A percentile compares a stretch with the other conserved stretches of the same genome.
Evolutionary conservation across 306 rosid species (phyloP).

Genomic region (Cicer chorassanicum): DNA sequence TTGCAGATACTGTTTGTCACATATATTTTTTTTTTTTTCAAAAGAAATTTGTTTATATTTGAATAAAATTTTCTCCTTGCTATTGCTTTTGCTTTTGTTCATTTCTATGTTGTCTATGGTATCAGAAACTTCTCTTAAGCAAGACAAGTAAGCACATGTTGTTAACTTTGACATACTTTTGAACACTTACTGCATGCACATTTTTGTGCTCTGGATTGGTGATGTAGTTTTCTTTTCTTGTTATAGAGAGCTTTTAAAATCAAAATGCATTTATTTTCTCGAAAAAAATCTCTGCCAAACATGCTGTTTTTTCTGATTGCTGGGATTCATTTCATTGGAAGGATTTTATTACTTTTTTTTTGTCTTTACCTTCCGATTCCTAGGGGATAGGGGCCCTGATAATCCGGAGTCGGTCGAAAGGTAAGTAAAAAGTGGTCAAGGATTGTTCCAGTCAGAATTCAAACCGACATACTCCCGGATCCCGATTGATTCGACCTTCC

Average conservation of each 20-base stretch:
- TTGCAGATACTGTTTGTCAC: constrained; percentile 32
- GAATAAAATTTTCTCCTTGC: background rate
- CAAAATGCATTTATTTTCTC: background rate
- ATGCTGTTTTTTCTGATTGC: constrained; percentile 5
- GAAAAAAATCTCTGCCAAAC: too few species aligned
- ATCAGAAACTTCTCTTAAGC: constrained; percentile 15
- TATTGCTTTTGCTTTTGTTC: background rate
- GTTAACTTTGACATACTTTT: background rate
- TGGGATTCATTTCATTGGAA: constrained; percentile 16
- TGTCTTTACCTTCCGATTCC: too few species aligned
- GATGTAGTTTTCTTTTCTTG: constrained; percentile 9
- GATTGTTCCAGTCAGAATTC: too few species aligned
- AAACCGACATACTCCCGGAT: too few species aligned
- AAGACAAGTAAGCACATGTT: background rate
- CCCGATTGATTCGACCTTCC: too few species aligned
- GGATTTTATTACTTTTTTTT: background rate
- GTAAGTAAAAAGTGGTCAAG: too few species aligned
- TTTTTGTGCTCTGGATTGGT: constrained; percentile 5
- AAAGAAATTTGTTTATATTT: background rate
- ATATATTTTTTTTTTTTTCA: background rate
- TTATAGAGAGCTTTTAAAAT: background rate
- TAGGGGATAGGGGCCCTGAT: too few species aligned
- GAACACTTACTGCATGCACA: background rate
- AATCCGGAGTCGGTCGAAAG: too few species aligned
- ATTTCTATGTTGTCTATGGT: constrained; percentile 3